Percentiles rank a stretch among this genome's conserved stretches.
phyloP scores from a whole-genome alignment of 805 yeast species.

The Metschnikowia baotianmanensis region DNA sequence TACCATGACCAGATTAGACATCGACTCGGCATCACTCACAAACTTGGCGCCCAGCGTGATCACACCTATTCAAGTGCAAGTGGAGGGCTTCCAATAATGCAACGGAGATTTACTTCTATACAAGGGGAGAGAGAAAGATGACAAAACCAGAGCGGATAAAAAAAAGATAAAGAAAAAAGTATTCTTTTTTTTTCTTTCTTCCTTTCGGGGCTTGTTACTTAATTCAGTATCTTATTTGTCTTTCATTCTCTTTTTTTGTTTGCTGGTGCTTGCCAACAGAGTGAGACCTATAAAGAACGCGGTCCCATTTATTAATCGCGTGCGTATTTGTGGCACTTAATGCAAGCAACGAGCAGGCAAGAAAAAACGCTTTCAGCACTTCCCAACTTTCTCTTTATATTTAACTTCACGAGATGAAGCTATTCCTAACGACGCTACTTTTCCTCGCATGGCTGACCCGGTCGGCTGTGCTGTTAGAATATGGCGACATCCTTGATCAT shows the following conservation, averaged over 20 bases:
- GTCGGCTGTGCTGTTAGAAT: slow-evolving; percentile 11
- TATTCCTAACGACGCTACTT: not conserved
- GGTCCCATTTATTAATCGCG: too few species aligned
- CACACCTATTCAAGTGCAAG: slow-evolving; percentile 40
- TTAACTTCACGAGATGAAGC: not conserved
- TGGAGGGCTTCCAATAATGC: slow-evolving; percentile 20
- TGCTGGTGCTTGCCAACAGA: too few species aligned
- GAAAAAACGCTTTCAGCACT: too few species aligned
- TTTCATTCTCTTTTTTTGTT: too few species aligned
- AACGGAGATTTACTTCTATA: not conserved
- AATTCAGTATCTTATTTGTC: too few species aligned
- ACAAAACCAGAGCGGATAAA: not conserved
- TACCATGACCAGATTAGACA: slow-evolving; percentile 31
- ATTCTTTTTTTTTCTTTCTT: not conserved
- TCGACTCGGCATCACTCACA: slow-evolving; percentile 26
- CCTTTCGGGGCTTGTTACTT: not conserved
- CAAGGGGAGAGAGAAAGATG: not conserved
- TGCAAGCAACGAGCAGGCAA: too few species aligned
- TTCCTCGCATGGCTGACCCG: slow-evolving; percentile 1
- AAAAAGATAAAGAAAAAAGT: too few species aligned
- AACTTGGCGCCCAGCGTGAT: slow-evolving; percentile 36
- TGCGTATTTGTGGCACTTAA: too few species aligned
- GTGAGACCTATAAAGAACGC: too few species aligned
- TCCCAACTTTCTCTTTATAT: not conserved
- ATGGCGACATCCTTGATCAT: slow-evolving; percentile 14